Percentiles rank a stretch among this genome's conserved stretches.
Evolutionary conservation across 768 basidiomycete genomes (phyloP).

Genomic region (Symmetrospora coprosmae): DNA sequence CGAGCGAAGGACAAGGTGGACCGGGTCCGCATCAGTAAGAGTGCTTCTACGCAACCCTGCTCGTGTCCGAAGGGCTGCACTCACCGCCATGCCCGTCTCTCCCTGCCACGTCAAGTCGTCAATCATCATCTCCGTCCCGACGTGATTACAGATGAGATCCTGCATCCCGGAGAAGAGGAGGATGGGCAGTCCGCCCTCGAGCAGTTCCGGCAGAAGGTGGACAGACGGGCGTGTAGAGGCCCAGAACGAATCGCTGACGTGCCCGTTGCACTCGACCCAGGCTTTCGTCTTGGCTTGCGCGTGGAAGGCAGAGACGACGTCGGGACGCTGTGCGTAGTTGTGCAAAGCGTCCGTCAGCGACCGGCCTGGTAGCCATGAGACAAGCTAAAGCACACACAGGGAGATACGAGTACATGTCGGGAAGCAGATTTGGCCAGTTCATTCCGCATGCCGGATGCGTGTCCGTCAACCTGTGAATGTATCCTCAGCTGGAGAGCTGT

Average conservation of each 20-base stretch:
- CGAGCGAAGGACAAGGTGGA: too few relatives aligned
- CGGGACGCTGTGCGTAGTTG: conserved; percentile 50
- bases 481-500: neutral
- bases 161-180: conserved; percentile 88
- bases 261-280: conserved; percentile 73
- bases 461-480: conserved; percentile 48
- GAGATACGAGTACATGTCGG: conserved; percentile 59
- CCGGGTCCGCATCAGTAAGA: too few relatives aligned
- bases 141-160: conserved; percentile 90
- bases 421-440: conserved; percentile 90
- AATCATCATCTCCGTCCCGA: conserved; percentile 76
- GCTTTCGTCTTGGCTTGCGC: conserved; percentile 58
- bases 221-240: conserved; percentile 53
- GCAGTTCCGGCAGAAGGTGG: conserved; percentile 58
- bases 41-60: conserved; percentile 8
- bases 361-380: neutral
- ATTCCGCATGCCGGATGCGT: conserved; percentile 75
- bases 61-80: neutral
- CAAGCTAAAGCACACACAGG: conserved; percentile 45
- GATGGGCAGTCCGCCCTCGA: conserved; percentile 61
- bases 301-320: conserved; percentile 71
- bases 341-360: conserved; percentile 1
- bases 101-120: conserved; percentile 75
- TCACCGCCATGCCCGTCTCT: conserved; percentile 47
- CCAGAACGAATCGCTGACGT: conserved; percentile 52